Percentiles rank a stretch among this genome's conserved stretches.
These are phyloP conservation scores for Lodderomyces beijingensis DNA, from an alignment of 1,139 yeast species.

Conservation along the genomic window DNA sequence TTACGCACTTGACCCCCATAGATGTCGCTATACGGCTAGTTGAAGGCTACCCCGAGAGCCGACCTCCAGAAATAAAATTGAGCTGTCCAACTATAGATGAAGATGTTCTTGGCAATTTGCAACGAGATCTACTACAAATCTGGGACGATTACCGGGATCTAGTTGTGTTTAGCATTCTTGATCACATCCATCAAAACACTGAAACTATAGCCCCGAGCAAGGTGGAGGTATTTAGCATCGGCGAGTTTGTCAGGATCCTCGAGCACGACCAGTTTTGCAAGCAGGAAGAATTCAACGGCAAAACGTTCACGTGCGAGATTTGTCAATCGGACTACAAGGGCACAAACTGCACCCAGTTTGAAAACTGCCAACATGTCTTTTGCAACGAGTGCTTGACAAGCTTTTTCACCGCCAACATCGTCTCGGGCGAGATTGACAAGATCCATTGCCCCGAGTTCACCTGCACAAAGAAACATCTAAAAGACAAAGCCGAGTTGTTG, in stretches of 20 bases:
- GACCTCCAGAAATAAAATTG: constrained; percentile 25
- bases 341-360: constrained; percentile 34
- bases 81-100: constrained; percentile 14
- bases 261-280: background rate
- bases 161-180: constrained; percentile 45
- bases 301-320: constrained; percentile 53
- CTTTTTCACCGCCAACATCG: constrained; percentile 44
- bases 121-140: constrained; percentile 19
- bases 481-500: constrained; percentile 18
- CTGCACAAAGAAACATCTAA: constrained; percentile 28
- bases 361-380: constrained; percentile 48
- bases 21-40: constrained; percentile 26
- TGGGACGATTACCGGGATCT: constrained; percentile 40
- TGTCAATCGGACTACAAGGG: constrained; percentile 57
- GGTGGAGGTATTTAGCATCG: background rate
- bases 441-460: constrained; percentile 60
- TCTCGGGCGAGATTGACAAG: constrained; percentile 48
- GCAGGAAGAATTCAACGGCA: constrained; percentile 27
- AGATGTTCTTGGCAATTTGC: constrained; percentile 11
- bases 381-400: constrained; percentile 49
- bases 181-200: constrained; percentile 15
- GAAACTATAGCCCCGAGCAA: background rate
- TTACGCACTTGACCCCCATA: constrained; percentile 27
- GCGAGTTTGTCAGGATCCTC: background rate
- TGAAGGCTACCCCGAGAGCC: constrained; percentile 22